phyloP scores from a whole-genome alignment of 2,329 filamentous ascomycete genomes.

The Apiospora phragmitis region DNA sequence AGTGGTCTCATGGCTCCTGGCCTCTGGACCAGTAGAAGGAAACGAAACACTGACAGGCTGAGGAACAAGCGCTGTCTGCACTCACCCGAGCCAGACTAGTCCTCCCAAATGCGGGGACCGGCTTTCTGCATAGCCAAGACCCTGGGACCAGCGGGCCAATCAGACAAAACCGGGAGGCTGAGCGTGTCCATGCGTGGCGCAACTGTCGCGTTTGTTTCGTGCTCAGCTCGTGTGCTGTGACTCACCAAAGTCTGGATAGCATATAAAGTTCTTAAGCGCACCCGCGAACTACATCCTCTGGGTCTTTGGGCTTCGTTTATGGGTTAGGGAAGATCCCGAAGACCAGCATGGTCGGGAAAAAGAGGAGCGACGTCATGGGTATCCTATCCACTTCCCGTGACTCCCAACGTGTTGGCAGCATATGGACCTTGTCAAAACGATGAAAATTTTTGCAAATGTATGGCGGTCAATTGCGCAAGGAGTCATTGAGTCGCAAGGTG shows the following conservation, averaged over 20 bases:
- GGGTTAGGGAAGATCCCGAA: not conserved
- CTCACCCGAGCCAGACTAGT: not conserved
- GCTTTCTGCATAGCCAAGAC: constrained; percentile 2
- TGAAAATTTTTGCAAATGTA: not conserved
- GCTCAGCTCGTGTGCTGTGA: constrained; percentile 12
- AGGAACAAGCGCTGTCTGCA: not conserved
- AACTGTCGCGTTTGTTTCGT: constrained; percentile 18
- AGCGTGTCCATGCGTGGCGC: constrained; percentile 16
- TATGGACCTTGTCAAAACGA: not conserved
- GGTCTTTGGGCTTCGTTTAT: not conserved
- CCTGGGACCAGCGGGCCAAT: not conserved
- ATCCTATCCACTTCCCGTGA: not conserved
- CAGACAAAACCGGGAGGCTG: constrained; percentile 25
- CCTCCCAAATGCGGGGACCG: not conserved
- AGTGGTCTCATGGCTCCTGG: constrained; percentile 28
- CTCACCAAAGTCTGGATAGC: constrained; percentile 13
- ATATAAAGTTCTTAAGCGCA: constrained; percentile 30
- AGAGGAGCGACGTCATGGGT: constrained; percentile 5
- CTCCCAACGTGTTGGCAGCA: not conserved
- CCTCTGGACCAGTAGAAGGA: constrained; percentile 29
- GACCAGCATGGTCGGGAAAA: constrained; percentile 1
- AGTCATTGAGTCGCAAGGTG: not conserved
- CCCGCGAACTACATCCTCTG: constrained; percentile 13
- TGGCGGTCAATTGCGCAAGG: not conserved
- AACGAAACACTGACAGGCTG: constrained; percentile 24